Evolutionary conservation across 2,329 filamentous ascomycete genomes (phyloP).

Genomic region (Trichoderma guizhouense): DNA sequence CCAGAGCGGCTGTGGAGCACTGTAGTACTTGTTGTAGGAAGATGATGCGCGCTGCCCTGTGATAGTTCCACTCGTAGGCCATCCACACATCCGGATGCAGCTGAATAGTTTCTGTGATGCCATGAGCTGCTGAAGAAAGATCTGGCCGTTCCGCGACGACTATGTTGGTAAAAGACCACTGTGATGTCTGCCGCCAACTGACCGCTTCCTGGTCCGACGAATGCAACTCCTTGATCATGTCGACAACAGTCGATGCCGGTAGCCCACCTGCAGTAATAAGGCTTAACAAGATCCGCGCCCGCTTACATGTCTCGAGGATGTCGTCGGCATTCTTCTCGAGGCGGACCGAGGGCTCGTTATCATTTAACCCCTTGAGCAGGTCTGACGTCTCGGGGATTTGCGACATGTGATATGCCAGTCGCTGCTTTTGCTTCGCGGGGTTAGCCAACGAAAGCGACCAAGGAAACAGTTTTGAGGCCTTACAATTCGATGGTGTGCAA

Average conservation of each 20-base stretch:
- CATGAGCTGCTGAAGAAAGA: not conserved
- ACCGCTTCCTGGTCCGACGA: slow-evolving; percentile 30
- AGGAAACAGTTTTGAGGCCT: not conserved
- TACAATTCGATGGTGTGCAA: slow-evolving; percentile 38
- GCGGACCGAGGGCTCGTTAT: slow-evolving; percentile 26
- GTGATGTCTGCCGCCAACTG: slow-evolving; percentile 31
- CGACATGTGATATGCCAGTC: slow-evolving; percentile 19
- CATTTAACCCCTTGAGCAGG: slow-evolving; percentile 33
- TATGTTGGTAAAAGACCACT: slow-evolving; percentile 34
- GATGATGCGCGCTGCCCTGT: slow-evolving; percentile 37
- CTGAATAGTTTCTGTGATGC: slow-evolving; percentile 24
- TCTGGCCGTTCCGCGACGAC: not conserved
- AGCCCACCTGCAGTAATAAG: not conserved
- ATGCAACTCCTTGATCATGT: slow-evolving; percentile 31
- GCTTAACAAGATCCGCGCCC: slow-evolving; percentile 22
- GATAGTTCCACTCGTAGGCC: slow-evolving; percentile 42
- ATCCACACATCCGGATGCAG: slow-evolving; percentile 40
- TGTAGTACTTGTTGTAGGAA: slow-evolving; percentile 34
- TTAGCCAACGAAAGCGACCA: not conserved
- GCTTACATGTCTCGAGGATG: slow-evolving; percentile 31
- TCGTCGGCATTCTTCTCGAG: slow-evolving; percentile 29
- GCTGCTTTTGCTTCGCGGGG: not conserved
- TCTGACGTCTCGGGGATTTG: slow-evolving; percentile 29
- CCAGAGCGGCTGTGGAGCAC: slow-evolving; percentile 23
- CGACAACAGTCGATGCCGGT: slow-evolving; percentile 18